Evolutionary conservation across 371 early-diverging fungal genomes (phyloP).

Genomic region (Mucor saturninus): DNA sequence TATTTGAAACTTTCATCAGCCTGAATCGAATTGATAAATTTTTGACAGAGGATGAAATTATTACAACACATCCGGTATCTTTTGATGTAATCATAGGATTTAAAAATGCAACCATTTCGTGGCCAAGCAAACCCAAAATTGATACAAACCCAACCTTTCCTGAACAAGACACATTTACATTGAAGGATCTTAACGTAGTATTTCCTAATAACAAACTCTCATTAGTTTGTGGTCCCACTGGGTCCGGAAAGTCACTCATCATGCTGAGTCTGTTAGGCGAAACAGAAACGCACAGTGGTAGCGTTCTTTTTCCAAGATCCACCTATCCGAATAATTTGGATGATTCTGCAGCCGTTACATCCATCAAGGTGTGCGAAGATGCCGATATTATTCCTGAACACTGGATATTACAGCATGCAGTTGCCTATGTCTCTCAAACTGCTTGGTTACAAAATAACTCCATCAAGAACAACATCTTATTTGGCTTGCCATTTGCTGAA

Average conservation of each 20-base stretch:
- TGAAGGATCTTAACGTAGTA: slow-evolving; percentile 45
- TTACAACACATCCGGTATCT: too few relatives aligned
- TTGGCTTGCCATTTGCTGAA: slow-evolving; percentile 51
- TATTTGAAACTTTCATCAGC: slow-evolving; percentile 33
- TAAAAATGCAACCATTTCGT: slow-evolving; percentile 42
- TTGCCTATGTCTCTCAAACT: slow-evolving; percentile 41
- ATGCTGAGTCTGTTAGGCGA: slow-evolving; percentile 67
- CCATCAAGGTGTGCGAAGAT: slow-evolving; percentile 17
- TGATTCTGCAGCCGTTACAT: slow-evolving; percentile 1
- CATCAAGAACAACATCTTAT: slow-evolving; percentile 68
- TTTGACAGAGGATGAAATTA: slow-evolving; percentile 74
- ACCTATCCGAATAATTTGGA: slow-evolving; percentile 14
- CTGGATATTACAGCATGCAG: slow-evolving; percentile 29
- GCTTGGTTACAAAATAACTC: slow-evolving; percentile 90
- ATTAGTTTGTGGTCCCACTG: slow-evolving; percentile 68
- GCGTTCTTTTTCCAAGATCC: slow-evolving; percentile 18
- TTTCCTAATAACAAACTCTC: slow-evolving; percentile 62
- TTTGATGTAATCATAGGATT: slow-evolving; percentile 40
- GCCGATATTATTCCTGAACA: slow-evolving; percentile 11
- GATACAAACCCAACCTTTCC: too few relatives aligned
- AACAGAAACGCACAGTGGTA: slow-evolving; percentile 15
- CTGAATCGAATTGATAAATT: slow-evolving; percentile 71
- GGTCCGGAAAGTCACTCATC: slow-evolving; percentile 69
- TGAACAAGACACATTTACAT: slow-evolving; percentile 20
- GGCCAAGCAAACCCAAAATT: slow-evolving; percentile 6